Conservation (phyloP, 208 protist species). For the Leishmania guyanensis region DNA sequence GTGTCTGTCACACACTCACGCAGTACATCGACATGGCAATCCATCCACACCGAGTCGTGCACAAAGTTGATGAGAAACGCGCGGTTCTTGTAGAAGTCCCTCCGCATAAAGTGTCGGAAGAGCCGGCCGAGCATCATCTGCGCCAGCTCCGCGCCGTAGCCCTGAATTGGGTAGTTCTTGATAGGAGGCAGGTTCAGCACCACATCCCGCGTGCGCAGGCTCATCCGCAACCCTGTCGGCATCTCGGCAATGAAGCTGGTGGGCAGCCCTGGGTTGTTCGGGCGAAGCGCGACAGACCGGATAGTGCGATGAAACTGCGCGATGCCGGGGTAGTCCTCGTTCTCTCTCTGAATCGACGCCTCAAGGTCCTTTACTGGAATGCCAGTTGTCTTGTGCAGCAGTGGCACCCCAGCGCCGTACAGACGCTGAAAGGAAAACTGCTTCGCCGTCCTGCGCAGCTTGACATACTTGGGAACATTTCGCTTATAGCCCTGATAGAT, state of each 20-base stretch:
- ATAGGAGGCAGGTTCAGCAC: constrained; percentile 81
- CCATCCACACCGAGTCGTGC: constrained; percentile 91
- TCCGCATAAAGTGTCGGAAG: constrained; percentile 69
- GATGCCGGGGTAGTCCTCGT: constrained; percentile 82
- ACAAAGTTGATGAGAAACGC: constrained; percentile 89
- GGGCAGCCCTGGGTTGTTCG: constrained; percentile 83
- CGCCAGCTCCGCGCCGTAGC: constrained; percentile 86
- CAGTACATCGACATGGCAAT: constrained; percentile 85
- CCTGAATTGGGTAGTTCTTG: constrained; percentile 92
- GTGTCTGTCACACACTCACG: constrained; percentile 66
- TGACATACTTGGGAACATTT: constrained; percentile 61
- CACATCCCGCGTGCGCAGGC: constrained; percentile 76
- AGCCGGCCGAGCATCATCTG: constrained; percentile 91
- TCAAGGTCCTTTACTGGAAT: constrained; percentile 75
- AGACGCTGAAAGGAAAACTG: constrained; percentile 91
- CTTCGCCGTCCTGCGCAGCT: constrained; percentile 86
- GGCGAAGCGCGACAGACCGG: constrained; percentile 72
- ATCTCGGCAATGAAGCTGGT: constrained; percentile 82
- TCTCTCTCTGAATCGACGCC: constrained; percentile 66
- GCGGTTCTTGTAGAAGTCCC: constrained; percentile 63
- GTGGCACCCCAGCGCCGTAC: constrained; percentile 80
- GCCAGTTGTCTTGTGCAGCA: constrained; percentile 88
- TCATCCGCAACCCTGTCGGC: constrained; percentile 79
- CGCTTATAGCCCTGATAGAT: constrained; percentile 74
- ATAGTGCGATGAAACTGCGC: constrained; percentile 67